Percentiles rank a stretch among this genome's conserved stretches.
Conservation (phyloP, 1,284 basidiomycete genomes). For the Ustilago trichophora region DNA sequence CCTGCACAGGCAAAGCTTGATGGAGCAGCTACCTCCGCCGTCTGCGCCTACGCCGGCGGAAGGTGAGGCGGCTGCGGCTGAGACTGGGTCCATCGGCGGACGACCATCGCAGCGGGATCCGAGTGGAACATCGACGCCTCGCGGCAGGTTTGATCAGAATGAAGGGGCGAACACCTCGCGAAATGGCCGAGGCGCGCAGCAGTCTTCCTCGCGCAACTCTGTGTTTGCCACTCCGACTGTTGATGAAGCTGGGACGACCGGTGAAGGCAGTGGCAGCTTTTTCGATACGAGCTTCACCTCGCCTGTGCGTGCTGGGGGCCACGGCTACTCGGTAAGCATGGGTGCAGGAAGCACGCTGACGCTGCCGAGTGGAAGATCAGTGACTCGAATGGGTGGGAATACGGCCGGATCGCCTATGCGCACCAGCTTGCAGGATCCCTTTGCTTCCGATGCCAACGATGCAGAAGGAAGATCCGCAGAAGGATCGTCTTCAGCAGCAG, state of each 20-base stretch:
- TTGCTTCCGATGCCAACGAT: too few species aligned
- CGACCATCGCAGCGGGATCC: too few species aligned
- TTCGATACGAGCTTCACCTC: conserved; percentile 35
- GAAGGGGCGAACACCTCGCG: neutral
- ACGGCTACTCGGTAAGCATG: neutral
- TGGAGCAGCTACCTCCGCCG: conserved; percentile 70
- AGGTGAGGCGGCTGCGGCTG: neutral
- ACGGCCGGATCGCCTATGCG: conserved; percentile 3
- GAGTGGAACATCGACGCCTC: conserved; percentile 6
- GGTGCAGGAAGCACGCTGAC: conserved; percentile 25
- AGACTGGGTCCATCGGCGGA: too few species aligned
- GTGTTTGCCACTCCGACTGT: neutral
- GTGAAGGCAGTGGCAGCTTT: conserved; percentile 31
- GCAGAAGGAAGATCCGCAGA: neutral
- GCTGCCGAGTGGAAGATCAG: conserved; percentile 24
- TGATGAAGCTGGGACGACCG: conserved; percentile 4
- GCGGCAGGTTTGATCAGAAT: conserved; percentile 1
- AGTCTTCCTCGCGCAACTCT: conserved; percentile 14
- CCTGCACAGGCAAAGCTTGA: conserved; percentile 81
- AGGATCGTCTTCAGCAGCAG: too few species aligned
- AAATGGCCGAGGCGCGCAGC: conserved; percentile 3
- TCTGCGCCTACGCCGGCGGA: conserved; percentile 68
- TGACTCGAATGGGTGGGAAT: conserved; percentile 18
- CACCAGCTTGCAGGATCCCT: neutral
- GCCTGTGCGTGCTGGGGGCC: conserved; percentile 21